These are phyloP conservation scores for Basidioascus undulatus DNA, from an alignment of 768 basidiomycete species.

Conservation along the genomic window DNA sequence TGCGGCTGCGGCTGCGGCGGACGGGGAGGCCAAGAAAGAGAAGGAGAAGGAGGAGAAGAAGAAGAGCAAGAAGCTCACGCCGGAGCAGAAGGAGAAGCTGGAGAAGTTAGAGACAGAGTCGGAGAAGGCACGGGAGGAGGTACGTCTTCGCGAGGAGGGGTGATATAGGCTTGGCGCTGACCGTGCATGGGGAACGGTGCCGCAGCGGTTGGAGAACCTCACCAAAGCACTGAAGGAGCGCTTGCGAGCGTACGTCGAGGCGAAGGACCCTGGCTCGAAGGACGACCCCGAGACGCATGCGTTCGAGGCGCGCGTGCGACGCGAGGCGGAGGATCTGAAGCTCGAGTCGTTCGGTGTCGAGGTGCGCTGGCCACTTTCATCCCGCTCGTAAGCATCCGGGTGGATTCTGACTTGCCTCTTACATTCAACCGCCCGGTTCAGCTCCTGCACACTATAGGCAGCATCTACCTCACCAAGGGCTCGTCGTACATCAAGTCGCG, in stretches of 20 bases:
- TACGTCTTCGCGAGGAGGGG: constrained; percentile 3
- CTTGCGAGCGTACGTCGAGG: constrained; percentile 72
- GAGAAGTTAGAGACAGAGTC: constrained; percentile 60
- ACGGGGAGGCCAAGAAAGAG: constrained; percentile 74
- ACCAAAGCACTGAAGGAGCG: constrained; percentile 61
- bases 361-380: constrained; percentile 25
- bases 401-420: background rate
- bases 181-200: constrained; percentile 24
- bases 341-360: constrained; percentile 94
- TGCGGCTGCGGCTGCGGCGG: too few relatives aligned
- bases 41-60: constrained; percentile 44
- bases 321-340: constrained; percentile 85
- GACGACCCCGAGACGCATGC: constrained; percentile 59
- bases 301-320: constrained; percentile 50
- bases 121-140: constrained; percentile 27
- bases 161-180: background rate
- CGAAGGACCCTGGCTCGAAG: constrained; percentile 51
- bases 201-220: constrained; percentile 47
- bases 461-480: constrained; percentile 79
- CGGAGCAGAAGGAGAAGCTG: constrained; percentile 67
- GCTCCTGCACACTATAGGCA: constrained; percentile 74
- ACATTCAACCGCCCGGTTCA: constrained; percentile 13
- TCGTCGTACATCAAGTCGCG: constrained; percentile 72
- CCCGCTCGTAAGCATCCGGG: background rate
- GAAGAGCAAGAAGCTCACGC: constrained; percentile 28